These are phyloP conservation scores for Akanthomyces uredinophilus DNA, from an alignment of 2,329 filamentous ascomycete genomes.

Conservation along the genomic window DNA sequence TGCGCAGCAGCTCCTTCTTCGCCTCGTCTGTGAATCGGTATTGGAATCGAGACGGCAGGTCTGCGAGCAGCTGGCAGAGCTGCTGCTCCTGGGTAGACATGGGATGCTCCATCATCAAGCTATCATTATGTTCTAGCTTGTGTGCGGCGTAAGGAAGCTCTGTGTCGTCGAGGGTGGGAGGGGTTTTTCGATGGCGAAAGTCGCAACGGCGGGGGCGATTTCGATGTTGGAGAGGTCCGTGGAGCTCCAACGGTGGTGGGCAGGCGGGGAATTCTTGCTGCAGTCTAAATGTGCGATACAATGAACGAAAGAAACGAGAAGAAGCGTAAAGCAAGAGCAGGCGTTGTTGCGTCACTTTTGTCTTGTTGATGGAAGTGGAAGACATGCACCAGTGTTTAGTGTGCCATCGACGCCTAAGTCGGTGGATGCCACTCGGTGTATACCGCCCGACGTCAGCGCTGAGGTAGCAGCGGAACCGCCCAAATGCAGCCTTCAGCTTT, in stretches of 20 bases:
- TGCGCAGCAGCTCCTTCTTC: slow-evolving; percentile 64
- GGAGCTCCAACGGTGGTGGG: not conserved
- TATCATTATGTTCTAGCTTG: slow-evolving; percentile 9
- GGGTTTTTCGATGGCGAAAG: not conserved
- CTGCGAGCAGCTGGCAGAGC: slow-evolving; percentile 77
- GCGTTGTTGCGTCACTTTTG: not conserved
- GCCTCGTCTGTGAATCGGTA: slow-evolving; percentile 73
- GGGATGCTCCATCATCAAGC: slow-evolving; percentile 42
- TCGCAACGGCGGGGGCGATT: slow-evolving; percentile 2
- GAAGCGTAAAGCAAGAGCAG: not conserved
- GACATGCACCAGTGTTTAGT: slow-evolving; percentile 1
- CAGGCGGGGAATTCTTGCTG: not conserved
- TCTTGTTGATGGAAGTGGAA: slow-evolving; percentile 3
- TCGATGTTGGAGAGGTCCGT: not conserved
- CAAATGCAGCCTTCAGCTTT: not conserved
- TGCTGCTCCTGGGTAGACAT: slow-evolving; percentile 69
- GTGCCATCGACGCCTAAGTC: not conserved
- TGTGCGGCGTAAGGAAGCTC: not conserved
- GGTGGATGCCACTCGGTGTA: slow-evolving; percentile 10
- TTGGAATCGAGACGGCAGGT: slow-evolving; percentile 66
- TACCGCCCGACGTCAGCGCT: not conserved
- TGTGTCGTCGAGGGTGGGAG: not conserved
- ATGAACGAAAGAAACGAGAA: not conserved
- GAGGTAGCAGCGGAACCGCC: slow-evolving; percentile 5
- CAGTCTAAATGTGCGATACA: not conserved